These are phyloP conservation scores for Colletotrichum endophyticum DNA, from an alignment of 2,329 filamentous ascomycete genomes.

Conservation along the genomic window DNA sequence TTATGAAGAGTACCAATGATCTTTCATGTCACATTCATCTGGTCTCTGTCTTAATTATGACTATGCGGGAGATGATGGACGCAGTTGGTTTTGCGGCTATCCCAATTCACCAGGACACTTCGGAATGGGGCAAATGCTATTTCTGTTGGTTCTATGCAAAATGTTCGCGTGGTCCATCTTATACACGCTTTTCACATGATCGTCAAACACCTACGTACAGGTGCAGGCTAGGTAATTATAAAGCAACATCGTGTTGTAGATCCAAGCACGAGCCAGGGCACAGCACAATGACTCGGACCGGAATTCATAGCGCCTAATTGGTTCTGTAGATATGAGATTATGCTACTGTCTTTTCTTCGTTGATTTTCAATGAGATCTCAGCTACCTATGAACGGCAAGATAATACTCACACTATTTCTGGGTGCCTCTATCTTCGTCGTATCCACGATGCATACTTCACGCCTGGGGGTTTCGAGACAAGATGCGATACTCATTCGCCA, in stretches of 20 bases:
- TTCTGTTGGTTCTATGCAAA: neutral
- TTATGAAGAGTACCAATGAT: no score
- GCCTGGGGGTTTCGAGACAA: fast-evolving
- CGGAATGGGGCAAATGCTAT: no score
- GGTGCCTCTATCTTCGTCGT: neutral
- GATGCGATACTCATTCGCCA: fast-evolving
- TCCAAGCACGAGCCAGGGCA: neutral
- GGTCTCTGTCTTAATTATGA: no score
- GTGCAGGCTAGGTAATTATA: neutral
- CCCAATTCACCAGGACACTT: neutral
- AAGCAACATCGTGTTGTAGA: neutral
- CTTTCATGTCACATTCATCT: no score
- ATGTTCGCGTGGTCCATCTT: fast-evolving
- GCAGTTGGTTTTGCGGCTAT: no score
- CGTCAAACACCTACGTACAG: neutral
- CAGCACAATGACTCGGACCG: neutral
- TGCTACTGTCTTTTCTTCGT: fast-evolving
- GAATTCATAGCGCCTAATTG: neutral
- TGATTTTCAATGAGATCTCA: neutral
- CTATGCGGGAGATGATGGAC: no score
- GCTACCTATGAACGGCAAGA: fast-evolving
- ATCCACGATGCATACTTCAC: fast-evolving
- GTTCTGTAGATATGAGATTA: neutral
- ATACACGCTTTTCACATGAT: neutral
- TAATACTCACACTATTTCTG: fast-evolving